Conservation (phyloP, 768 basidiomycete species). For the Hygrophoropsis aurantiaca region DNA sequence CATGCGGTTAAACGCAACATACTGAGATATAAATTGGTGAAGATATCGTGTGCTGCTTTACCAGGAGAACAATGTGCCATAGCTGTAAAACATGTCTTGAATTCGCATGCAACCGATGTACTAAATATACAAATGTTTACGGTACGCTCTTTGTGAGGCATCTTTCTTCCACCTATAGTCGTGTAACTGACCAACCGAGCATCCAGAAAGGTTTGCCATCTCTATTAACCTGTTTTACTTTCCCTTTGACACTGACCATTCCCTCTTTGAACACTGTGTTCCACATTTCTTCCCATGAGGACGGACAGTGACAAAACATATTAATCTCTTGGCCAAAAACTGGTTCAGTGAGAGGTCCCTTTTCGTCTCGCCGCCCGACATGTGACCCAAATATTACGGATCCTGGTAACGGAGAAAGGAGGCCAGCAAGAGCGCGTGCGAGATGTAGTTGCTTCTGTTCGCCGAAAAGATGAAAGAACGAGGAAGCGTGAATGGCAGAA, state of each 20-base stretch:
- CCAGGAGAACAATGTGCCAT: no score
- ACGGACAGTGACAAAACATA: conserved; percentile 7
- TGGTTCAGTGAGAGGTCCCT: neutral
- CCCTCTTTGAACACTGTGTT: conserved; percentile 1
- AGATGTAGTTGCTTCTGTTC: conserved; percentile 10
- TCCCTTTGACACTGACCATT: neutral
- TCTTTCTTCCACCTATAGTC: no score
- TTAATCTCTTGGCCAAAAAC: neutral
- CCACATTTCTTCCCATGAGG: conserved; percentile 11
- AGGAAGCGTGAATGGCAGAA: conserved; percentile 45
- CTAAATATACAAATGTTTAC: no score
- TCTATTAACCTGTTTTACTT: neutral
- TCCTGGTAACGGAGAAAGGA: conserved; percentile 16
- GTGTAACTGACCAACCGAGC: neutral
- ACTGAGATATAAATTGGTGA: no score
- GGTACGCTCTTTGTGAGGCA: no score
- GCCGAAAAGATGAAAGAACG: conserved; percentile 37
- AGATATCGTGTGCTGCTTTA: no score
- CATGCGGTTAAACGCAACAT: no score
- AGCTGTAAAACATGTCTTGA: no score
- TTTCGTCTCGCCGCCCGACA: conserved; percentile 4
- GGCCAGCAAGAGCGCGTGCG: conserved; percentile 10
- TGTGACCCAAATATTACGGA: conserved; percentile 19
- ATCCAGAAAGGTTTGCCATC: neutral
- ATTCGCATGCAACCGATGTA: no score